Evolutionary conservation across 768 basidiomycete genomes (phyloP).

Genomic region (Xerocomellus chrysenteron): DNA sequence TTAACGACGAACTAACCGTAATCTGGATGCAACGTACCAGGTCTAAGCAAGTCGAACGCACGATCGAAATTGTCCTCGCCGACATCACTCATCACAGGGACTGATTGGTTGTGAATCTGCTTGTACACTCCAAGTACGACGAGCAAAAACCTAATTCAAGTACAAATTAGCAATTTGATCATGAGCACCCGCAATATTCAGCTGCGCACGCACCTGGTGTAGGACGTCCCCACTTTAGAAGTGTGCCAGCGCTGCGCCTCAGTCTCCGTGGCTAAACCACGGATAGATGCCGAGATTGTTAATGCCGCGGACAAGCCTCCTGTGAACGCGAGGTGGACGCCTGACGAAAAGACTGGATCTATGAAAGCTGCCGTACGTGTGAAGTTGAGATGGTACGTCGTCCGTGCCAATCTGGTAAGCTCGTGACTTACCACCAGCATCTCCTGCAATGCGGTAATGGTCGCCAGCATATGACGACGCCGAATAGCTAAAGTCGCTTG

Average conservation of each 20-base stretch:
- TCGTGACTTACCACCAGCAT: slow-evolving; percentile 35
- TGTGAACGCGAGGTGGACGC: slow-evolving; percentile 9
- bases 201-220: slow-evolving; percentile 1
- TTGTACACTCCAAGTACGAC: slow-evolving; percentile 12
- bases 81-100: slow-evolving; percentile 9
- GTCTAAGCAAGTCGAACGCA: slow-evolving; percentile 9
- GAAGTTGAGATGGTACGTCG: too few species aligned
- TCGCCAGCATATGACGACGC: slow-evolving; percentile 51
- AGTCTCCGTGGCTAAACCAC: slow-evolving; percentile 1
- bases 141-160: slow-evolving; percentile 1
- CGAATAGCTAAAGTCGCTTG: slow-evolving; percentile 61
- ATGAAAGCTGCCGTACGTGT: slow-evolving; percentile 3
- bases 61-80: slow-evolving; percentile 13
- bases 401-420: too few species aligned
- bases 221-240: slow-evolving; percentile 8
- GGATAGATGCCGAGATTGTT: slow-evolving; percentile 10
- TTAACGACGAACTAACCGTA: neutral
- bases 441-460: slow-evolving; percentile 55
- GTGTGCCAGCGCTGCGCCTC: slow-evolving; percentile 14
- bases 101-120: slow-evolving; percentile 12
- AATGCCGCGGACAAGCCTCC: slow-evolving; percentile 11
- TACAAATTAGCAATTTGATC: neutral
- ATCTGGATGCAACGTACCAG: neutral
- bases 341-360: slow-evolving; percentile 14
- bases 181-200: too few species aligned